Conservation (phyloP, 805 yeast genomes). For the Spathaspora hagerdaliae region DNA sequence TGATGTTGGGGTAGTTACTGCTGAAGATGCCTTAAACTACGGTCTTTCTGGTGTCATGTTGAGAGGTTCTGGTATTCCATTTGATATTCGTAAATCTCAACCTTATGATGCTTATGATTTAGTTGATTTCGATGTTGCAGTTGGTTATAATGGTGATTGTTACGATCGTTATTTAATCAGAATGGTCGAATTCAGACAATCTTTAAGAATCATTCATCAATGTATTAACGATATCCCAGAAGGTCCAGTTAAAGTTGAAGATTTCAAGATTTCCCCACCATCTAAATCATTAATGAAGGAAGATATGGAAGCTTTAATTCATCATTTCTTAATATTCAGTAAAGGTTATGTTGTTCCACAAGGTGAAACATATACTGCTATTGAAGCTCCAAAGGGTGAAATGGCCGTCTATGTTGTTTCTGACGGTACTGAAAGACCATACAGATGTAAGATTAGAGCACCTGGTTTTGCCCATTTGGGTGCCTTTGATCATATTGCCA, state of each 20-base stretch:
- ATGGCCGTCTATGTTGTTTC: slow-evolving; percentile 88
- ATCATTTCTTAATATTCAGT: slow-evolving; percentile 82
- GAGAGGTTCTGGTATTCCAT: slow-evolving; percentile 87
- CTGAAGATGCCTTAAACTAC: slow-evolving; percentile 83
- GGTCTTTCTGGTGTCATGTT: slow-evolving; percentile 84
- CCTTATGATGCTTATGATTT: slow-evolving; percentile 88
- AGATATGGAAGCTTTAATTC: slow-evolving; percentile 90
- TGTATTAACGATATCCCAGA: slow-evolving; percentile 90
- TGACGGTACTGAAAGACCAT: slow-evolving; percentile 88
- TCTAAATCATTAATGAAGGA: slow-evolving; percentile 80
- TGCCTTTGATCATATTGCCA: slow-evolving; percentile 81
- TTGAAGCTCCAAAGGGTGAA: slow-evolving; percentile 94
- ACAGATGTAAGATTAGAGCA: slow-evolving; percentile 90
- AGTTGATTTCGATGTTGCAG: slow-evolving; percentile 84
- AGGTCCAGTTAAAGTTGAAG: slow-evolving; percentile 89
- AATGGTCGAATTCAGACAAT: slow-evolving; percentile 91
- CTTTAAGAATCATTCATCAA: slow-evolving; percentile 83
- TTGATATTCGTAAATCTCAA: slow-evolving; percentile 78
- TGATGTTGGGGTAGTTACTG: slow-evolving; percentile 75
- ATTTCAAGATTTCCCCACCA: slow-evolving; percentile 80
- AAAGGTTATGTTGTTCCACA: slow-evolving; percentile 87
- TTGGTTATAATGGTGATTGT: slow-evolving; percentile 85
- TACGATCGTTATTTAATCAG: slow-evolving; percentile 84
- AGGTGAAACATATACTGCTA: slow-evolving; percentile 88
- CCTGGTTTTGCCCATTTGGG: slow-evolving; percentile 91